Percentiles rank a stretch among this genome's conserved stretches.
phyloP scores from a whole-genome alignment of 495 filamentous ascomycete species.

The Penicillium bialowiezense region DNA sequence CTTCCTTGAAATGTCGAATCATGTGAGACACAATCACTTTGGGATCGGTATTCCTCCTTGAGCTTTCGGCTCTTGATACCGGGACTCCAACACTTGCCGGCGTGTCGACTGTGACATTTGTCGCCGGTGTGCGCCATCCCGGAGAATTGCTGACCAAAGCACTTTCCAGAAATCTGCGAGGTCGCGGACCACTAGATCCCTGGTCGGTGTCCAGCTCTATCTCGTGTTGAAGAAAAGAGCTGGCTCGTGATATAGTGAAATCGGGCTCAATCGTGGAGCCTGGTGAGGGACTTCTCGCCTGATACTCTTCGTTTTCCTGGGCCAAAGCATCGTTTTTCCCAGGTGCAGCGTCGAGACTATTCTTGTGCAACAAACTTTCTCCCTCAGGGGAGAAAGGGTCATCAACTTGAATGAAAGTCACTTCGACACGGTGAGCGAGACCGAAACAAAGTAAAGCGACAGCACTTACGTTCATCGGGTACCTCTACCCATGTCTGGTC shows the following conservation, averaged over 20 bases:
- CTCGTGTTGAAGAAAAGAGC: not conserved
- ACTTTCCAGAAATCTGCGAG: not conserved
- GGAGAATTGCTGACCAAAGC: not conserved
- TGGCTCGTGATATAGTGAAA: not conserved
- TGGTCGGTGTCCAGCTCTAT: not conserved
- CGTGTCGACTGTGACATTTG: not conserved
- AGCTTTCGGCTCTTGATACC: not conserved
- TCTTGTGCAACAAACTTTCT: not conserved
- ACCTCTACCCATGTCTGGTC: conserved; percentile 7
- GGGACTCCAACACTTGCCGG: not conserved
- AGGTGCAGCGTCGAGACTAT: not conserved
- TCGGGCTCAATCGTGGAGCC: not conserved
- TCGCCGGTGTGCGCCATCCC: not conserved
- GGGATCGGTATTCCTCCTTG: not conserved
- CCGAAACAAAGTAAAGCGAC: not conserved
- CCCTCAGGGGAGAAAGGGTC: conserved; percentile 1
- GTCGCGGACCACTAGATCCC: not conserved
- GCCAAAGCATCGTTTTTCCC: not conserved
- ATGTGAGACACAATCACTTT: conserved; percentile 13
- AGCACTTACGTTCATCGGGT: not conserved
- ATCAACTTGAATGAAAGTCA: conserved; percentile 8
- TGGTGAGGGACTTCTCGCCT: not conserved
- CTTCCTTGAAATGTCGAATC: conserved; percentile 18
- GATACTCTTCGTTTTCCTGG: not conserved
- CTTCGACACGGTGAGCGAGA: not conserved